Base-by-base conservation (phyloP, 768 basidiomycete genomes). In the Amanita pallidorosea region DNA sequence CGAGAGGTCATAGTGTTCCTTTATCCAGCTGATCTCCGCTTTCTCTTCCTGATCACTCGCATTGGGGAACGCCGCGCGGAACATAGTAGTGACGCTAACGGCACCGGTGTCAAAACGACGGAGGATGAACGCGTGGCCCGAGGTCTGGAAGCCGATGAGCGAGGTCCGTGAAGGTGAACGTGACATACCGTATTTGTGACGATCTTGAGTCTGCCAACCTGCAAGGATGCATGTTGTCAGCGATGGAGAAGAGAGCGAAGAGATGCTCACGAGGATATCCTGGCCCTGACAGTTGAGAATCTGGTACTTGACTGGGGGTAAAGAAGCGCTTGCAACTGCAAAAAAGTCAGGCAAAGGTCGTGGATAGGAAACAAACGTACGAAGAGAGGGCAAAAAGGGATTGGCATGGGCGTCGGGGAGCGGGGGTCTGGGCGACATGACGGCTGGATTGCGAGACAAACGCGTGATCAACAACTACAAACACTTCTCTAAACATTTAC, bases 41-140 rank as follows among this genome's bases (percentile, higher is more conserved):
- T 79, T 83, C 65, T 97, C 93, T 15, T 85, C 81, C 44, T 74
- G 69, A 1, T 92, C 88, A 38, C 71, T 69, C 3, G 91, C 87
- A 35, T 74, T 78, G 8, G 93, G 93, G 65, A 91, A 97, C 0
- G 91, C 91, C 7, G 92, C 92, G 53, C 92, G 88, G 70, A 88
- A 95, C 92, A 97, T 95, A 51, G 93, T 95, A 8, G 93, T 95
- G 8, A 93, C 77, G 56, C 85, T 88, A 67, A 97, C 79, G 17
- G 91, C 91, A 53, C 88, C 84, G 3, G 93, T 95, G 67, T 97
- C 94, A 58, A 88, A 93, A 49, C 94, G 82, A 41, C 93, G 81
- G 33, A 97, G 83, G 61, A 97, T 89, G 64, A 96, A 97, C 20
- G 94, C 91, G 67, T 97, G 93, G 33, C 85, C 82, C 12, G 70